Conservation (phyloP, 805 yeast species). For the Pichia insulana region DNA sequence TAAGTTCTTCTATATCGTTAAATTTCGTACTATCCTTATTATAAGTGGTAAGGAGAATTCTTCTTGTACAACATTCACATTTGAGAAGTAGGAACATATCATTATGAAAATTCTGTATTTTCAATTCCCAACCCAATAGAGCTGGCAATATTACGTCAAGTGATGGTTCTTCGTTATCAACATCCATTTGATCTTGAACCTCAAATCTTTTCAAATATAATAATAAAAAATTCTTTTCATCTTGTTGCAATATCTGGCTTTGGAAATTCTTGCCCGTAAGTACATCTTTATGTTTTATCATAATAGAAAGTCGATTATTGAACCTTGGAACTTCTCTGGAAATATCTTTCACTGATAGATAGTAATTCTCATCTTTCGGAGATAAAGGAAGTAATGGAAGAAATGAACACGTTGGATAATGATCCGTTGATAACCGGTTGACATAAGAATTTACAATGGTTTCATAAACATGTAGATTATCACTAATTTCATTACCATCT, state of each 20-base stretch:
- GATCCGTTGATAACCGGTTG: constrained; percentile 20
- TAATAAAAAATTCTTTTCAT: constrained; percentile 2
- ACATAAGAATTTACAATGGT: constrained; percentile 22
- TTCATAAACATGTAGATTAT: constrained; percentile 13
- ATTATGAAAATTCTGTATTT: constrained; percentile 20
- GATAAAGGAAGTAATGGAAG: constrained; percentile 11
- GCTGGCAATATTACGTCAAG: constrained; percentile 11
- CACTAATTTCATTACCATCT: constrained; percentile 18
- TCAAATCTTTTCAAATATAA: constrained; percentile 9
- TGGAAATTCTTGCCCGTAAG: constrained; percentile 11
- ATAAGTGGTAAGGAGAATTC: constrained; percentile 20
- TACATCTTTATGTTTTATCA: constrained; percentile 11
- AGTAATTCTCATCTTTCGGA: constrained; percentile 19
- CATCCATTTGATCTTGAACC: constrained; percentile 7
- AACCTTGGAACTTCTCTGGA: constrained; percentile 18
- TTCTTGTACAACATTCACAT: constrained; percentile 30
- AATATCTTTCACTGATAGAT: constrained; percentile 21
- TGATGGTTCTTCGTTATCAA: not conserved
- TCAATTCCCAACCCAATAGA: constrained; percentile 32
- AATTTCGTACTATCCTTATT: not conserved
- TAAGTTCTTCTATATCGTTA: constrained; percentile 13
- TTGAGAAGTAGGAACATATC: constrained; percentile 22
- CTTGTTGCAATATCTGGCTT: not conserved
- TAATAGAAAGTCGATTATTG: constrained; percentile 10
- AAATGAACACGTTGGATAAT: constrained; percentile 21